Conservation (phyloP, 306 rosid genomes). For the Argentina anserina region DNA sequence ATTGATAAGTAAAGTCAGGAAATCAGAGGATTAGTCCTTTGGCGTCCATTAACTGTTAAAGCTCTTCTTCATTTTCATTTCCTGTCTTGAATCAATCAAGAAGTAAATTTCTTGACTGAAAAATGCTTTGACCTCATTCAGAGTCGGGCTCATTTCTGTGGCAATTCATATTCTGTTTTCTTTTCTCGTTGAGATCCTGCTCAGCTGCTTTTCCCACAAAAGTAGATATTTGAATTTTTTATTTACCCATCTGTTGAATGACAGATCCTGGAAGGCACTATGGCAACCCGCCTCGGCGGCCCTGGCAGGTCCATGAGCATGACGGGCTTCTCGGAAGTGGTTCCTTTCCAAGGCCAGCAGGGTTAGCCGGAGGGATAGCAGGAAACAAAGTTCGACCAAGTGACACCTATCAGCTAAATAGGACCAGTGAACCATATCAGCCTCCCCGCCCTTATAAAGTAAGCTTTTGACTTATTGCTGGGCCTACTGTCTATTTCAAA, state of each 20-base stretch:
- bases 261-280: slow-evolving; percentile 69
- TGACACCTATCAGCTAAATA: slow-evolving; percentile 51
- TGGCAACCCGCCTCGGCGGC: slow-evolving; percentile 61
- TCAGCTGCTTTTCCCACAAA: slow-evolving; percentile 18
- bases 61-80: not conserved
- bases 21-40: too few species aligned
- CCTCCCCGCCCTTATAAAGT: slow-evolving; percentile 97
- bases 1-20: not conserved
- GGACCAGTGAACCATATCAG: slow-evolving; percentile 81
- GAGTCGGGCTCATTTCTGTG: not conserved
- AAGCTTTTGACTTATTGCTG: slow-evolving; percentile 12
- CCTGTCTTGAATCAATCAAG: slow-evolving; percentile 1
- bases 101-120: not conserved
- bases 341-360: slow-evolving; percentile 86
- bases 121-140: not conserved
- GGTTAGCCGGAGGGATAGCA: slow-evolving; percentile 59
- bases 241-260: slow-evolving; percentile 22
- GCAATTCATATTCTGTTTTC: not conserved
- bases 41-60: not conserved
- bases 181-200: slow-evolving; percentile 1
- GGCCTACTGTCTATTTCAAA: not conserved
- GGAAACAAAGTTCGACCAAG: slow-evolving; percentile 61
- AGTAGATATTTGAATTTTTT: slow-evolving; percentile 4
- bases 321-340: slow-evolving; percentile 99
- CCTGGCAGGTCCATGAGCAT: slow-evolving; percentile 92